phyloP scores from a whole-genome alignment of 306 rosid genomes.

The Ceratonia siliqua region DNA sequence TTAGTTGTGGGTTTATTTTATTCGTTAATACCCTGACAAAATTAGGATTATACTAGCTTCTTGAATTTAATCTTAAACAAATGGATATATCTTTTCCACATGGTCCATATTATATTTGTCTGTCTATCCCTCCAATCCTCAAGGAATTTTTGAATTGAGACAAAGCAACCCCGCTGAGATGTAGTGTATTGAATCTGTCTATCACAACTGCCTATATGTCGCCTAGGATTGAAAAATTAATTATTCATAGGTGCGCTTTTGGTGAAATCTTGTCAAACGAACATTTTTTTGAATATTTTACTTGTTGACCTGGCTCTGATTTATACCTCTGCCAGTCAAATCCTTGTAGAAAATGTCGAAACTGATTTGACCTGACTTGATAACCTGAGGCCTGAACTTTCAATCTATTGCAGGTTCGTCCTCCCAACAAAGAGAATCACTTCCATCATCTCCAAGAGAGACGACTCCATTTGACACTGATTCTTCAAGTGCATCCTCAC shows the following conservation, averaged over 20 bases:
- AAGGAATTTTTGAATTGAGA: not conserved
- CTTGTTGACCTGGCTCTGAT: slow-evolving; percentile 3
- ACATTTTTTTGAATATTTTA: not conserved
- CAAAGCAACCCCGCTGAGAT: not conserved
- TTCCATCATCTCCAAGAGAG: slow-evolving; percentile 85
- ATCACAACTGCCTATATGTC: not conserved
- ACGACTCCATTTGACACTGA: slow-evolving; percentile 80
- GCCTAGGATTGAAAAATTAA: slow-evolving; percentile 1
- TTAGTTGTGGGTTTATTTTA: not conserved
- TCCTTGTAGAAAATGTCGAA: not conserved
- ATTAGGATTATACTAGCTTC: slow-evolving; percentile 12
- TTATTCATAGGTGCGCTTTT: not conserved
- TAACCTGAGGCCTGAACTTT: slow-evolving; percentile 36
- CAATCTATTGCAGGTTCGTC: slow-evolving; percentile 63
- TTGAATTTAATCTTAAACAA: slow-evolving; percentile 2
- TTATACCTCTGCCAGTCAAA: slow-evolving; percentile 4
- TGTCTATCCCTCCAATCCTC: not conserved
- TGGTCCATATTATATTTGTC: not conserved
- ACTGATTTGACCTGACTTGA: slow-evolving; percentile 9
- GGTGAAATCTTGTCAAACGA: not conserved
- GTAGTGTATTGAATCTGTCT: not conserved
- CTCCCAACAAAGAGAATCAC: slow-evolving; percentile 80
- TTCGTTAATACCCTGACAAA: not conserved
- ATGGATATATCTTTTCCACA: too few species aligned
- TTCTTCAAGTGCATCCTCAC: slow-evolving; percentile 86